Base-by-base conservation (phyloP, 2,329 filamentous ascomycete genomes). In the Macrophomina tecta region DNA sequence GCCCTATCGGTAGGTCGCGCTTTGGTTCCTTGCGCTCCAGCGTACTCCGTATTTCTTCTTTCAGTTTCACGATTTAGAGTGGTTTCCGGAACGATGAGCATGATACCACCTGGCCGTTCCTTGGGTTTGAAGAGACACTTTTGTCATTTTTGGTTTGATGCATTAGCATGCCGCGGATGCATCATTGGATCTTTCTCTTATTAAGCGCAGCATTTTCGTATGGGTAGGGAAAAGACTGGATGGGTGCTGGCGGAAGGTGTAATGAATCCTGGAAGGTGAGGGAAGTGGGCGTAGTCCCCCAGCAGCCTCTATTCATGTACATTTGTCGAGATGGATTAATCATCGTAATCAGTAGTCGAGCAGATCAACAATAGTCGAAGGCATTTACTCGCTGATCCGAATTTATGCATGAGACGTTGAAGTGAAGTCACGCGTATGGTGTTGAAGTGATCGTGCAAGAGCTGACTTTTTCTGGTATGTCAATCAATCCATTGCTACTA, bases 91-190 rank as follows among this genome's bases (percentile, higher is more conserved):
- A 45, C 11, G 42, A 45, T 5, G 42, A 45, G 42, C 49, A 52
- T 52, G 49, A 52, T 52, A 52, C 49, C 49, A 52, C 49, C 49
- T 32, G 28, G 16, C 8, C 49, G 49, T 52, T 52, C 49, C 30
- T 34, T 52, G 28, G 49, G 28, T 34, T n/a, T 9, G 28, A 30
- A 23, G 28, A 30, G 18, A 30, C 23, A 23, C 30, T 16, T 2
- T 16, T 36, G 14, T 52, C 34, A 14, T 52, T 52, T 23, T 49
- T 49, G 5, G 11, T 45, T 14, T 45, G 42, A 12, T 45, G 42
- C 42, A 45, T 45, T 45, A 14, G 42, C 42, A 45, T 45, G 12
- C 42, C 11, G 42, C 1, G 42, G 16, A 9, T 5, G 42, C 46
- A 23, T 52, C 12, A 9, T 28, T 34, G 32, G 49, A 34, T 52